These are phyloP conservation scores for Botrytis fragariae DNA, from an alignment of 2,329 filamentous ascomycete genomes.

Conservation along the genomic window DNA sequence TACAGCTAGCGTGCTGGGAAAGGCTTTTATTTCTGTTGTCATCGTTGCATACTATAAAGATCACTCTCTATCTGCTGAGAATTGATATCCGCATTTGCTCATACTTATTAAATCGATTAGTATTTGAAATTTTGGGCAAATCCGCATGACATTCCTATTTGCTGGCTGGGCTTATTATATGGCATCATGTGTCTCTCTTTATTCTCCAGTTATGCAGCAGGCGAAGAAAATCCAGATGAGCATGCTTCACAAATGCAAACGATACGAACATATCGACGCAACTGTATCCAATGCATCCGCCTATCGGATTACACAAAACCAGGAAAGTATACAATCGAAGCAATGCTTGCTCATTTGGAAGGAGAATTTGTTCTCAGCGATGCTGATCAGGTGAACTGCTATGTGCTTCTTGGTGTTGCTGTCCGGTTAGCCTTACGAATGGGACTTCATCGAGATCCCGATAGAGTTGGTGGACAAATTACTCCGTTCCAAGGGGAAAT, in stretches of 20 bases:
- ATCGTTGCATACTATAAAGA: slow-evolving; percentile 20
- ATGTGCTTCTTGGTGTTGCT: slow-evolving; percentile 50
- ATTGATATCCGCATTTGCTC: neutral
- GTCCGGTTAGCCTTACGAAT: slow-evolving; percentile 56
- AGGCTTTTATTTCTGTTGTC: neutral
- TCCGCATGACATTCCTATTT: slow-evolving; percentile 41
- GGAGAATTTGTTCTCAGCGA: slow-evolving; percentile 52
- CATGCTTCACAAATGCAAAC: slow-evolving; percentile 46
- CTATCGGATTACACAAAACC: slow-evolving; percentile 52
- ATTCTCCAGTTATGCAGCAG: slow-evolving; percentile 45
- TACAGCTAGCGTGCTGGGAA: neutral
- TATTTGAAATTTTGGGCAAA: slow-evolving; percentile 52
- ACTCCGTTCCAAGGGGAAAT: slow-evolving; percentile 58
- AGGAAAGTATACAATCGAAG: slow-evolving; percentile 48
- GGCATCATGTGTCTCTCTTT: slow-evolving; percentile 30
- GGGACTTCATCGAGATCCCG: slow-evolving; percentile 57
- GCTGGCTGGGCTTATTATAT: slow-evolving; percentile 52
- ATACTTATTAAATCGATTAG: slow-evolving; percentile 31
- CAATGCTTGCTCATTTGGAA: slow-evolving; percentile 53
- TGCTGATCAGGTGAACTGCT: slow-evolving; percentile 53
- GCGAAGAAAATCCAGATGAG: slow-evolving; percentile 48
- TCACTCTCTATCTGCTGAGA: neutral
- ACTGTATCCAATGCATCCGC: slow-evolving; percentile 52
- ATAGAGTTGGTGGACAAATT: slow-evolving; percentile 35
- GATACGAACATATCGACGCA: slow-evolving; percentile 49